Base-by-base conservation (phyloP, 495 filamentous ascomycete genomes). In the Aspergillus ostianus region DNA sequence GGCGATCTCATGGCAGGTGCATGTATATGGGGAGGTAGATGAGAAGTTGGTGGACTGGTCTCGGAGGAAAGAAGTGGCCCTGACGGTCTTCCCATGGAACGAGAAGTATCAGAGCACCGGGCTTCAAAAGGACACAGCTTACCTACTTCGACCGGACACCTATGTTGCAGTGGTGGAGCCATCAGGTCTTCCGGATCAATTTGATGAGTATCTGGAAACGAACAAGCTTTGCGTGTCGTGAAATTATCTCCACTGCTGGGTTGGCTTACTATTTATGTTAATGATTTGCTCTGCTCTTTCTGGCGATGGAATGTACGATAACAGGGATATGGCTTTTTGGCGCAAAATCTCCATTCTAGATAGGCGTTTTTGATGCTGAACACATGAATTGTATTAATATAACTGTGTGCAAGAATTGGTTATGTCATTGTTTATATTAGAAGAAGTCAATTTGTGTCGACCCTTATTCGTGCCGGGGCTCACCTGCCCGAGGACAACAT, bases 131-230 rank as follows among this genome's bases (percentile, higher is more conserved):
- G 62, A 71, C 44, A 64, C 64, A 26, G 71, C 63, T 4, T 77
- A 76, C 54, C 44, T 77, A 51, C 29, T 76, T 23, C 68, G 73
- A 13, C 71, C 73, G 15, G 74, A 77, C 53, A 70, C 65, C 0
- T 77, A 76, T 58, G 58, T 76, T 56, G 74, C 73, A 12, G 70
- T 69, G 4, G 64, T 58, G 29, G 67, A 66, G 48, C 57, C 49
- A 10, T 64, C 59, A 17, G 67, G 64, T 5, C 36, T 62, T 21
- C 57, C 67, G 20, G 58, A 55, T 15, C 41, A 18, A 41, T 67
- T 67, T 44, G 64, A 67, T 30, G 8, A 59, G 41, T 69, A 59
- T 51, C 44, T 66, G 32, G 47, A 59, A 21, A 57, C 63, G 20
- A 62, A 57, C 48, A 46, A 53, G n/a, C 45, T 67, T 20, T 48